Percentiles rank a stretch among this genome's conserved stretches.
Conservation (phyloP, 345 rosid genomes). For the Linum usitatissimum region DNA sequence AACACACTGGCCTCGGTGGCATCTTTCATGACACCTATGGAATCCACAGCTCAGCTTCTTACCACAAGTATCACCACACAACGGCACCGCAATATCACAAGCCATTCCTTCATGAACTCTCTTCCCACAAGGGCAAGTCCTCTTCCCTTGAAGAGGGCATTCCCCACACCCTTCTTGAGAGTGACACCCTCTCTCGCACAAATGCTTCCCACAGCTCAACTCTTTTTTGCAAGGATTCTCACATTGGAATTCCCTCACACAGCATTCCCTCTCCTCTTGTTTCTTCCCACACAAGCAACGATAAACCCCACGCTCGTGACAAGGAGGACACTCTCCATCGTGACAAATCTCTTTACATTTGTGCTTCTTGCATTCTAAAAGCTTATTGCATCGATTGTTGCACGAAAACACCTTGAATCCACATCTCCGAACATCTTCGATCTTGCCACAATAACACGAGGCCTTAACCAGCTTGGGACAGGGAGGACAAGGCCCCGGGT, state of each 20-base stretch:
- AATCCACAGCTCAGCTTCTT: conserved; percentile 58
- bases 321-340: conserved; percentile 60
- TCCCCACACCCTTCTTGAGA: conserved; percentile 50
- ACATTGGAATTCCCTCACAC: conserved; percentile 59
- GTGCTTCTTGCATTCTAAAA: conserved; percentile 50
- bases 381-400: conserved; percentile 30
- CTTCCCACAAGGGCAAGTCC: conserved; percentile 85
- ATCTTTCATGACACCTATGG: conserved; percentile 79
- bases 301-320: conserved; percentile 45
- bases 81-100: conserved; percentile 56
- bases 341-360: conserved; percentile 55
- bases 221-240: conserved; percentile 47
- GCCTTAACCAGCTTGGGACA: conserved; percentile 63
- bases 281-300: conserved; percentile 49
- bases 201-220: conserved; percentile 62
- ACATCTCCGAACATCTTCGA: conserved; percentile 62
- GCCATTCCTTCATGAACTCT: conserved; percentile 61
- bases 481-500: conserved; percentile 87
- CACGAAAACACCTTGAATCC: conserved; percentile 63
- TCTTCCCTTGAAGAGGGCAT: conserved; percentile 74
- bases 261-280: conserved; percentile 62
- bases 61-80: conserved; percentile 80
- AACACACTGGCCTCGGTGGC: conserved; percentile 67
- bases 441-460: conserved; percentile 52
- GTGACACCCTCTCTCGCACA: conserved; percentile 73